A percentile compares a stretch with the other conserved stretches of the same genome.
These are phyloP conservation scores for Forsythia suspensa DNA, from an alignment of 257 asterid genomes.

Conservation along the genomic window DNA sequence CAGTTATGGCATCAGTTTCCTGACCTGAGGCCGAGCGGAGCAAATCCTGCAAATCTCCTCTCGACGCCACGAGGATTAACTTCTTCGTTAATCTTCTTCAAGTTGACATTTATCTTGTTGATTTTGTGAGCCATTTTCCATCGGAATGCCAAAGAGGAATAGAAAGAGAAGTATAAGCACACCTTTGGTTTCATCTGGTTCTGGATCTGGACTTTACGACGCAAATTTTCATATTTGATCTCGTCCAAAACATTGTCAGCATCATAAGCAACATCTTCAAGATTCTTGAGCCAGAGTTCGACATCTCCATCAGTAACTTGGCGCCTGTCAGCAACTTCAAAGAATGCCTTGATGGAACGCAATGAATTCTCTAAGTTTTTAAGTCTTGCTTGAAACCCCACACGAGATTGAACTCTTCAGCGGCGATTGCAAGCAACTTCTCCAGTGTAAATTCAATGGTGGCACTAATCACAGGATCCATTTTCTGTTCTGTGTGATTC, in stretches of 20 bases:
- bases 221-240: constrained; percentile 10
- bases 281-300: constrained; percentile 6
- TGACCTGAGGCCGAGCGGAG: too few relatives aligned
- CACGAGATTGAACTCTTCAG: neutral
- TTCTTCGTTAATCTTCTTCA: too few relatives aligned
- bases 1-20: too few relatives aligned
- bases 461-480: constrained; percentile 6
- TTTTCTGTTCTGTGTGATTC: too few relatives aligned
- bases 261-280: constrained; percentile 7
- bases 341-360: neutral
- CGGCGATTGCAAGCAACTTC: neutral
- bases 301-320: neutral
- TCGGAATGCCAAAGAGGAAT: too few relatives aligned
- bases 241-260: constrained; percentile 24
- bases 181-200: neutral
- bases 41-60: too few relatives aligned
- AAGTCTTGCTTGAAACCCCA: neutral
- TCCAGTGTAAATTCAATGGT: neutral
- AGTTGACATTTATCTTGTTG: too few relatives aligned
- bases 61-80: too few relatives aligned
- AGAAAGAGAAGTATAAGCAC: too few relatives aligned
- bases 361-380: neutral
- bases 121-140: too few relatives aligned
- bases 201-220: neutral
- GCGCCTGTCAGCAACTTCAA: constrained; percentile 15